Evolutionary conservation across 768 basidiomycete species (phyloP).

Genomic region (Tephrocybe rancida): DNA sequence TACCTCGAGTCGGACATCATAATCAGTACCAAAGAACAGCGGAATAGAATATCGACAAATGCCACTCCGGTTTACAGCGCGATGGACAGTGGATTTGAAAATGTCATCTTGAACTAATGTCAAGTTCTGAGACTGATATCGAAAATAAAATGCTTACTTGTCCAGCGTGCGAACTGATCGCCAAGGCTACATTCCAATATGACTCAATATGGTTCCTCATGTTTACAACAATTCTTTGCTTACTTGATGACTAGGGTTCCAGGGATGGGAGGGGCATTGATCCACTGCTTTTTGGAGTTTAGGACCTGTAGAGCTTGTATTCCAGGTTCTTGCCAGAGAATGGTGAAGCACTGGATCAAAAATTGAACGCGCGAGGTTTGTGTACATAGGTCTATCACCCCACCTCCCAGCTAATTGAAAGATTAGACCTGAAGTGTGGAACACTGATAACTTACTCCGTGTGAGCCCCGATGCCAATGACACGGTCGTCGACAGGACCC

Average conservation of each 20-base stretch:
- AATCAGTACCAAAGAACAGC: constrained; percentile 89
- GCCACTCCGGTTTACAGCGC: constrained; percentile 79
- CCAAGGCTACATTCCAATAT: constrained; percentile 64
- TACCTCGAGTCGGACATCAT: constrained; percentile 80
- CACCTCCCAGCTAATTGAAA: constrained; percentile 50
- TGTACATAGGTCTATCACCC: constrained; percentile 4
- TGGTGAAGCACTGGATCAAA: constrained; percentile 69
- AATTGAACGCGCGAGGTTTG: not conserved
- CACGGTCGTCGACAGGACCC: constrained; percentile 44
- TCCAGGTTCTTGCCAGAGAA: constrained; percentile 78
- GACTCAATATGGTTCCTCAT: not conserved
- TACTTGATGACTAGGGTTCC: constrained; percentile 91
- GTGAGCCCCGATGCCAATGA: constrained; percentile 78
- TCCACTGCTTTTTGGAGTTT: constrained; percentile 78
- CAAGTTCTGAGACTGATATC: not conserved
- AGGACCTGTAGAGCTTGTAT: constrained; percentile 81
- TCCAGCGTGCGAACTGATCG: constrained; percentile 89
- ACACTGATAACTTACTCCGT: constrained; percentile 52
- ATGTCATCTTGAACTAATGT: constrained; percentile 63
- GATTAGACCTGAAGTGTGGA: too few relatives aligned
- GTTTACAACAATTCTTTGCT: too few relatives aligned
- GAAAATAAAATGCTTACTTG: constrained; percentile 49
- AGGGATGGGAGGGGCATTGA: constrained; percentile 75
- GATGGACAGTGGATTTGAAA: constrained; percentile 89
- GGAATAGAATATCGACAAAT: constrained; percentile 81